These are phyloP conservation scores for Physcomitrellopsis africana DNA, from an alignment of 225 moss, liverwort and hornwort species.

Conservation along the genomic window DNA sequence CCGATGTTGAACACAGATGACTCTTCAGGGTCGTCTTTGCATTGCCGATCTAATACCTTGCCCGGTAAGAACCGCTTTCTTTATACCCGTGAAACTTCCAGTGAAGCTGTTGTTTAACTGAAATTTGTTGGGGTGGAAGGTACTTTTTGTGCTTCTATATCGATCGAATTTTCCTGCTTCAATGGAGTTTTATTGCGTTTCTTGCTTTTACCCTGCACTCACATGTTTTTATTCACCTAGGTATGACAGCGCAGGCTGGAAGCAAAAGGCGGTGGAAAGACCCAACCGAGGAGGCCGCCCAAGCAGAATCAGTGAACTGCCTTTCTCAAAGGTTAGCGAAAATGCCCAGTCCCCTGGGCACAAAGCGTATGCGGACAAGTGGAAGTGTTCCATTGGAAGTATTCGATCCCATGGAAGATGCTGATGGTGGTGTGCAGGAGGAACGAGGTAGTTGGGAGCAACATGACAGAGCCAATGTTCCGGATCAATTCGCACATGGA, in stretches of 20 bases:
- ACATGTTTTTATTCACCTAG: constrained; percentile 33
- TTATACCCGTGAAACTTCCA: not conserved
- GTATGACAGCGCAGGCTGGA: constrained; percentile 72
- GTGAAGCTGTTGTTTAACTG: constrained; percentile 1
- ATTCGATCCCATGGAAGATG: constrained; percentile 68
- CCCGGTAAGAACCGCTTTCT: constrained; percentile 26
- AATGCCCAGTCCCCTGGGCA: constrained; percentile 65
- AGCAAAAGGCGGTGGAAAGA: constrained; percentile 81
- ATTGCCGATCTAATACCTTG: constrained; percentile 26
- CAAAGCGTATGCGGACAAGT: constrained; percentile 55
- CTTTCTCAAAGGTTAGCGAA: constrained; percentile 74
- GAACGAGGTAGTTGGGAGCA: constrained; percentile 44
- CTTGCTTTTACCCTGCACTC: not conserved
- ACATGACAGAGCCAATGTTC: constrained; percentile 32
- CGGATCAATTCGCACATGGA: constrained; percentile 45
- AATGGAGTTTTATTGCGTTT: not conserved
- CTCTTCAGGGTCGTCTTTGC: constrained; percentile 24
- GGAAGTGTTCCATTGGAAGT: constrained; percentile 38
- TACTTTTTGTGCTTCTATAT: no score
- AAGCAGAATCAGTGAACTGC: constrained; percentile 69
- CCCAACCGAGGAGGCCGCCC: constrained; percentile 63
- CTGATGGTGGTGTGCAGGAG: constrained; percentile 40
- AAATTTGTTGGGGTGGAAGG: no score
- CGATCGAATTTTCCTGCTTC: not conserved
- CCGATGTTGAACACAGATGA: constrained; percentile 24